Conservation (phyloP, 2,329 filamentous ascomycete species). For the Clonostachys solani region DNA sequence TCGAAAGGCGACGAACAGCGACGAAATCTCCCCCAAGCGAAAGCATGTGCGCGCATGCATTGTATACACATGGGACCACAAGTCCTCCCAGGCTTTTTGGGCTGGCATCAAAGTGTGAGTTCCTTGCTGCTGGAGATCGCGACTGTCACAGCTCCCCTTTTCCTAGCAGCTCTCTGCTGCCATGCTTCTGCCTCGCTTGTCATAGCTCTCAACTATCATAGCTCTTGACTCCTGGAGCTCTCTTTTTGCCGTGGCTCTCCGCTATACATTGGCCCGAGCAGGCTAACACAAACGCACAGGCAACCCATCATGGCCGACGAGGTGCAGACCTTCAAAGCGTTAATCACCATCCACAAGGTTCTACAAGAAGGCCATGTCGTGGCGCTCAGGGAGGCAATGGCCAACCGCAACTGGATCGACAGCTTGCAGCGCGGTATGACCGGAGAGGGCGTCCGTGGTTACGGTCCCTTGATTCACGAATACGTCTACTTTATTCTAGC, state of each 20-base stretch:
- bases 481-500: slow-evolving; percentile 94
- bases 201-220: no score
- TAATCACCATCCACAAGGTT: slow-evolving; percentile 97
- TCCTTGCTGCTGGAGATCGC: slow-evolving; percentile 9
- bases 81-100: slow-evolving; percentile 94
- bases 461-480: slow-evolving; percentile 89
- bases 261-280: background rate
- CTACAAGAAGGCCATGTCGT: slow-evolving; percentile 93
- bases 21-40: slow-evolving; percentile 65
- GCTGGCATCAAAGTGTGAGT: slow-evolving; percentile 95
- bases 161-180: no score
- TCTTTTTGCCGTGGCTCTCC: no score
- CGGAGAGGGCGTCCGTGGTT: slow-evolving; percentile 84
- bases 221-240: no score
- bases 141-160: background rate
- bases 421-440: slow-evolving; percentile 79
- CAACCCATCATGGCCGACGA: slow-evolving; percentile 98
- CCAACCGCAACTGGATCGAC: slow-evolving; percentile 87
- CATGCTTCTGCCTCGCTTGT: no score
- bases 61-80: slow-evolving; percentile 99
- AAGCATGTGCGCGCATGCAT: slow-evolving; percentile 99
- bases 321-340: slow-evolving; percentile 96
- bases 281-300: slow-evolving; percentile 34
- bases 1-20: slow-evolving; percentile 63
- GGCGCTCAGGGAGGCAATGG: slow-evolving; percentile 82